Conservation (phyloP, 306 rosid genomes). For the Lathyrus tuberosus region DNA sequence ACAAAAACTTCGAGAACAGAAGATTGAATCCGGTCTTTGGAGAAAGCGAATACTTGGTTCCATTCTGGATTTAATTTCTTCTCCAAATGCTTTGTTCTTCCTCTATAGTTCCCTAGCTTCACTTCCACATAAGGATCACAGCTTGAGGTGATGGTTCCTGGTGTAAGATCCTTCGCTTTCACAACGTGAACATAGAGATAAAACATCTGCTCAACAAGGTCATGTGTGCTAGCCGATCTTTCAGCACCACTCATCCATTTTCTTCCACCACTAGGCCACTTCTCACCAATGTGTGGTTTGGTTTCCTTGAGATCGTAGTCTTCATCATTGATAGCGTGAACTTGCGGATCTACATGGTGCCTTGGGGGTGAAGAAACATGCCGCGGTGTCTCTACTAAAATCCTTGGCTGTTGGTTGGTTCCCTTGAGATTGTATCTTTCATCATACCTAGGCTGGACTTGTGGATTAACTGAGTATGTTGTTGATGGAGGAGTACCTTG, state of each 20-base stretch:
- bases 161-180: constrained; percentile 78
- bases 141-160: constrained; percentile 64
- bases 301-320: constrained; percentile 58
- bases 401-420: constrained; percentile 63
- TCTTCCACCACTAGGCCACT: constrained; percentile 57
- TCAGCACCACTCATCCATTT: constrained; percentile 66
- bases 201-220: constrained; percentile 82
- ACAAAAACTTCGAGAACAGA: constrained; percentile 73
- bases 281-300: constrained; percentile 57
- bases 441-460: constrained; percentile 44
- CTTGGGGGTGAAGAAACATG: constrained; percentile 52
- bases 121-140: constrained; percentile 86
- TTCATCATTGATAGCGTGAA: constrained; percentile 42
- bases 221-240: constrained; percentile 61
- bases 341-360: constrained; percentile 37
- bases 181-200: constrained; percentile 73
- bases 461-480: constrained; percentile 44
- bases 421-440: constrained; percentile 57
- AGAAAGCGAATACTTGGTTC: constrained; percentile 87
- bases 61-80: constrained; percentile 75
- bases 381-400: constrained; percentile 52
- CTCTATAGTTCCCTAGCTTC: constrained; percentile 82
- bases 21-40: constrained; percentile 77
- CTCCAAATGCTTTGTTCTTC: constrained; percentile 76
- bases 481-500: constrained; percentile 32